Conservation (phyloP, 805 yeast species). For the Saccharomycopsis microspora region DNA sequence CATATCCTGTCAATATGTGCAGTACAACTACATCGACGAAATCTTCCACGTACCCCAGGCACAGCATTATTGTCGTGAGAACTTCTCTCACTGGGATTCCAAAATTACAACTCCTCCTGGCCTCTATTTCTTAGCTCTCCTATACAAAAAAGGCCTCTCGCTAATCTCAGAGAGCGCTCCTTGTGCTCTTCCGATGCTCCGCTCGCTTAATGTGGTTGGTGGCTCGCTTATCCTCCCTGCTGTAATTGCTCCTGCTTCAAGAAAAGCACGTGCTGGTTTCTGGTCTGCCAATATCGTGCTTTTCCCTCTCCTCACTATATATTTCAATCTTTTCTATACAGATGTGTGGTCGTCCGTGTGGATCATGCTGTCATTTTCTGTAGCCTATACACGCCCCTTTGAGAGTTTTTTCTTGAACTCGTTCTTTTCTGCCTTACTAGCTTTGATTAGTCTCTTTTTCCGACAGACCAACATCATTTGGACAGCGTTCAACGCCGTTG, state of each 20-base stretch:
- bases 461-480: conserved; percentile 91
- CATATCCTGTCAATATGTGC: conserved; percentile 6
- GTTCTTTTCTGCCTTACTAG: conserved; percentile 38
- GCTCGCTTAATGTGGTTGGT: conserved; percentile 57
- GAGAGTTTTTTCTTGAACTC: conserved; percentile 18
- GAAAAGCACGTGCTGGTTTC: conserved; percentile 31
- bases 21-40: conserved; percentile 41
- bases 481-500: conserved; percentile 48
- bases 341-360: conserved; percentile 86
- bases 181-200: conserved; percentile 29
- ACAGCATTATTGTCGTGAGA: conserved; percentile 46
- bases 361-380: conserved; percentile 43
- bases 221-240: conserved; percentile 45
- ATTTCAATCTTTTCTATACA: conserved; percentile 74
- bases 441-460: conserved; percentile 55
- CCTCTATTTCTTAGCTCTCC: conserved; percentile 42
- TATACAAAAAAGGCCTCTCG: conserved; percentile 22
- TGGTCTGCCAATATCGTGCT: conserved; percentile 34
- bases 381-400: conserved; percentile 26
- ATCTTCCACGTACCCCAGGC: conserved; percentile 80
- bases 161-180: conserved; percentile 19
- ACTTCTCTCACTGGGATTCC: conserved; percentile 65
- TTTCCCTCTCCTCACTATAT: conserved; percentile 65
- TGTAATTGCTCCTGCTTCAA: conserved; percentile 28
- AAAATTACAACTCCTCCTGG: conserved; percentile 98